Conservation (phyloP, 169 alveolate genomes). For the Pseudocohnilembus persalinus region DNA sequence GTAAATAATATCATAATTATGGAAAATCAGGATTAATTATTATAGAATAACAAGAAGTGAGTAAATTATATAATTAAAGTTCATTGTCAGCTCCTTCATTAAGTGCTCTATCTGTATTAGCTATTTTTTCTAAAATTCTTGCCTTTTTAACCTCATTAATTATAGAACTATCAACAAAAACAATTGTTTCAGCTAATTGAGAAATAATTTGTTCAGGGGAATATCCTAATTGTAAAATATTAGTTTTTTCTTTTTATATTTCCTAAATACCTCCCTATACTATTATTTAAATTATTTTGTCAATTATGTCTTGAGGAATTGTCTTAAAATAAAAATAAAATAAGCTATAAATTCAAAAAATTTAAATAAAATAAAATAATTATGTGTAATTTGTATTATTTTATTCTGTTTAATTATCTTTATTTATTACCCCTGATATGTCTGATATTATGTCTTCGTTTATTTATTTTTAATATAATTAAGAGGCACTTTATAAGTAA, state of each 20-base stretch:
- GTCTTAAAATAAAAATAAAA: neutral
- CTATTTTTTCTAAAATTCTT: constrained; percentile 54
- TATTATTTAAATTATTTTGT: neutral
- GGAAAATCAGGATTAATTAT: neutral
- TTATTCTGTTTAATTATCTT: neutral
- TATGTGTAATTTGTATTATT: no score
- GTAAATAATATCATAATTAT: no score
- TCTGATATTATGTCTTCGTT: constrained; percentile 55
- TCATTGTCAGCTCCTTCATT: constrained; percentile 64
- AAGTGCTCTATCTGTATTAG: constrained; percentile 54
- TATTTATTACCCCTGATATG: constrained; percentile 69
- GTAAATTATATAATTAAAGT: constrained; percentile 36
- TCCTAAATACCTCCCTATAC: constrained; percentile 11
- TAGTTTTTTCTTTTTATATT: constrained; percentile 28
- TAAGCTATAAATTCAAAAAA: neutral
- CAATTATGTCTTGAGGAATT: neutral
- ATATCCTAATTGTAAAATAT: constrained; percentile 53
- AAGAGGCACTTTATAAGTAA: constrained; percentile 88
- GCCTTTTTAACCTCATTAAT: constrained; percentile 61
- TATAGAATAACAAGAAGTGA: constrained; percentile 14
- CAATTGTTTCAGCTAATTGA: constrained; percentile 40
- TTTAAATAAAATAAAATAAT: neutral
- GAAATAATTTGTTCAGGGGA: constrained; percentile 46
- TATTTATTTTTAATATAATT: constrained; percentile 70
- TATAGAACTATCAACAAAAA: constrained; percentile 17